phyloP scores from a whole-genome alignment of 352 stramenopile species.

The Paralagenidium karlingii region DNA sequence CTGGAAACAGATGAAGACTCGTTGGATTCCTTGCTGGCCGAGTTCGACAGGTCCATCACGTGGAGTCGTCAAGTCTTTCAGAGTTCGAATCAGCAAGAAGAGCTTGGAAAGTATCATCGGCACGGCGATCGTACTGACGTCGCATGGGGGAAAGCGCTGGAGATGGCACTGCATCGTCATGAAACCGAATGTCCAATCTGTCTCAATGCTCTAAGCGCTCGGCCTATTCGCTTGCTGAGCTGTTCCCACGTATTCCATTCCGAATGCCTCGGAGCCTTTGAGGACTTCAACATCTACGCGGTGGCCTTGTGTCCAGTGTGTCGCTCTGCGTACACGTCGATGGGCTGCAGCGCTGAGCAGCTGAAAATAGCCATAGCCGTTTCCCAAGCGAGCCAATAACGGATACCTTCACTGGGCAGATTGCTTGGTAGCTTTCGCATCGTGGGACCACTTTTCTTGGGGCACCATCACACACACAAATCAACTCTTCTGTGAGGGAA shows the following conservation, averaged over 20 bases:
- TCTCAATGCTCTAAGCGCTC: constrained; percentile 33
- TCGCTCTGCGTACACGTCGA: too few relatives aligned
- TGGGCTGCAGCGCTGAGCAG: too few relatives aligned
- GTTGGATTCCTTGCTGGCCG: constrained; percentile 61
- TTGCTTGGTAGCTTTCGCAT: too few relatives aligned
- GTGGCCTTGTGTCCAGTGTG: constrained; percentile 65
- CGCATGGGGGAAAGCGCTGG: not conserved
- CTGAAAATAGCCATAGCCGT: too few relatives aligned
- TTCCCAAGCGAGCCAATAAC: too few relatives aligned
- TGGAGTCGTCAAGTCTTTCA: constrained; percentile 60
- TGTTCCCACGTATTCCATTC: constrained; percentile 71
- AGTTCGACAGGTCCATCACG: constrained; percentile 58
- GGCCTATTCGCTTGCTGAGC: constrained; percentile 26
- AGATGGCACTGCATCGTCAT: constrained; percentile 21
- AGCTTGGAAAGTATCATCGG: too few relatives aligned
- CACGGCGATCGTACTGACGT: not conserved
- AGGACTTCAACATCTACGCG: constrained; percentile 82
- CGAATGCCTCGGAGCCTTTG: constrained; percentile 62
- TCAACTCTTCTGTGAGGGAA: too few relatives aligned
- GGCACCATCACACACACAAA: too few relatives aligned
- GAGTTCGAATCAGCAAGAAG: too few relatives aligned
- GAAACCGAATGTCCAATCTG: constrained; percentile 75
- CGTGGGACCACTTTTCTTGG: too few relatives aligned
- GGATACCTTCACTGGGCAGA: too few relatives aligned
- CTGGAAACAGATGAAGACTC: constrained; percentile 61